Percentiles rank a stretch among this genome's conserved stretches.
phyloP scores from a whole-genome alignment of 1,284 basidiomycete genomes.

The Tranzscheliella williamsii region DNA sequence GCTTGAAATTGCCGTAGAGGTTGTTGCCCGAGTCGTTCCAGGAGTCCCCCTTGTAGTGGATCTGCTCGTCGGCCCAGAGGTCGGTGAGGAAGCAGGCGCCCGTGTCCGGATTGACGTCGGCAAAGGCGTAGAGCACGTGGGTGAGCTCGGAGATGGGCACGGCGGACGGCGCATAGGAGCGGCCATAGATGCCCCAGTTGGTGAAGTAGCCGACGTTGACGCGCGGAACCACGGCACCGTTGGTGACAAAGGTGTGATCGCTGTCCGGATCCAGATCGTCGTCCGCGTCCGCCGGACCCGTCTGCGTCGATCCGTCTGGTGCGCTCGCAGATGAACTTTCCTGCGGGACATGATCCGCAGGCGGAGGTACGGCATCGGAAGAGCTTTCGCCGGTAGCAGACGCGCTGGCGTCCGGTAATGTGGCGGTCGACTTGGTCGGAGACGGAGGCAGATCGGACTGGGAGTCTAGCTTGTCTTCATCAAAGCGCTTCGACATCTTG shows the following conservation, averaged over 20 bases:
- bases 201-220: conserved; percentile 47
- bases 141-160: conserved; percentile 73
- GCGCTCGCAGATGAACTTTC: not conserved
- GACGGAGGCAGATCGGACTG: conserved; percentile 29
- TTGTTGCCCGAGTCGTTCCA: conserved; percentile 67
- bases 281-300: conserved; percentile 7
- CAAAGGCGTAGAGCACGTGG: conserved; percentile 85
- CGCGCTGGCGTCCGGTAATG: conserved; percentile 1
- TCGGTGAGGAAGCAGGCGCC: conserved; percentile 70
- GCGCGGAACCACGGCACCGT: conserved; percentile 29
- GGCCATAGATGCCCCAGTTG: conserved; percentile 87
- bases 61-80: conserved; percentile 74
- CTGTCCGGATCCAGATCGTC: not conserved
- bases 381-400: conserved; percentile 1
- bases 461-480: conserved; percentile 18
- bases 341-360: no score
- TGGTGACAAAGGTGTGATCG: conserved; percentile 8
- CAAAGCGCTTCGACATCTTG: conserved; percentile 26
- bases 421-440: conserved; percentile 22
- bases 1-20: conserved; percentile 84
- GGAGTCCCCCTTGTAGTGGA: conserved; percentile 69
- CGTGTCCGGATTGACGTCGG: conserved; percentile 74
- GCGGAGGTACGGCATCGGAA: conserved; percentile 1
- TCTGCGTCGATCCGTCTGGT: not conserved
- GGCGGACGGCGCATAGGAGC: conserved; percentile 73